Base-by-base conservation (phyloP, 2,329 filamentous ascomycete species). In the Aphanoascus verrucosus region DNA sequence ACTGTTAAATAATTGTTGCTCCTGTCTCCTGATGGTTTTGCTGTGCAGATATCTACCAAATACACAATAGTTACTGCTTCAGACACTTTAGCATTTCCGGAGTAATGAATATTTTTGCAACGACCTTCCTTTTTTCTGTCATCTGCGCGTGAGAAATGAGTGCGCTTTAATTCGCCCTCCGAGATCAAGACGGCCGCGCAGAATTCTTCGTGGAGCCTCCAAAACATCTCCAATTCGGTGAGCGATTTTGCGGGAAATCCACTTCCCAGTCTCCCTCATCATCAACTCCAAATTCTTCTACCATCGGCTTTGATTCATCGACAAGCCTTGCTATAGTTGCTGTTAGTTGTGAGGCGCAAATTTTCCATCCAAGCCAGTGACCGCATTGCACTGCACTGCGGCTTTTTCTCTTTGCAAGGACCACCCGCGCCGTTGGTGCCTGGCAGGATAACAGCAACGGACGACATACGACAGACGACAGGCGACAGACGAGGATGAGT, bases 221-320 rank as follows among this genome's bases (percentile, higher is more conserved):
- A 40, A 14, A 4, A 17, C 3, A n/a, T n/a, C n/a, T 14, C 9
- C 37, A 40, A 40, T 40, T 40, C 37, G 37, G 42, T 48, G 45
- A 37, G 45, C n/a, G 32, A 48, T 48, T 48, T 48, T 48, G 45
- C 32, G 45, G 45, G 31, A 32, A 48, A 8, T 48, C 15, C 17
- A 19, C 7, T 9, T 12, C 3, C 7, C 20, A 17, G 12, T 19
- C 11, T 28, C 20, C 19, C 2, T 45, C 20, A 43, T 43, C 5
- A 19, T 43, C 41, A 11, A 38, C 35, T 4, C 4, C 34, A 7
- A 35, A 35, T 38, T 15, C n/a, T 38, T 38, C 35, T 12, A 12
- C 11, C n/a, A 12, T 15, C n/a, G 35, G 4, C 3, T 38, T 14
- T 14, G 35, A 3, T 15, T 38, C n/a, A 38, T 12, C 35, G 4